Base-by-base conservation (phyloP, 2,329 filamentous ascomycete species). In the Lachnellula occidentalis region DNA sequence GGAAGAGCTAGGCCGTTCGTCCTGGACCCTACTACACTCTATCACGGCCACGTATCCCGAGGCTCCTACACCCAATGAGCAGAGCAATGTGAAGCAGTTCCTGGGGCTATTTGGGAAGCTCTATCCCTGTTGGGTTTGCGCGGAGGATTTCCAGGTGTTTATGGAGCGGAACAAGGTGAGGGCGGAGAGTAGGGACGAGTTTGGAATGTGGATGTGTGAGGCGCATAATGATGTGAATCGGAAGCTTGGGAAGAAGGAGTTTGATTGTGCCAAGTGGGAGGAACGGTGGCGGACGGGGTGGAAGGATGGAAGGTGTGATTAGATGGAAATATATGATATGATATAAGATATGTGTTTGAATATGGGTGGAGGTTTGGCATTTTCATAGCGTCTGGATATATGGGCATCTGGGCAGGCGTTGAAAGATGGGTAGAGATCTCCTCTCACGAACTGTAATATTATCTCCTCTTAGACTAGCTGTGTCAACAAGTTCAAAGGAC, bases 111-210 rank as follows among this genome's bases (percentile, higher is more conserved):
- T 99, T 70, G 85, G 88, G 24, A 87, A 87, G 62, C 73, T 97
- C 19, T 99, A 99, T 68, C 94, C 94, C 4, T 99, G 94, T 76
- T 96, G 92, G 90, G 82, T 88, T 3, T 99, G 94, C 72, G 94
- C 92, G 34, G 87, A 92, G 57, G 92, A 97, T 69, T 96, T 99
- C 71, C 87, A 87, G 70, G 70, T 70, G 0, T 97, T 92, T 79
- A 86, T 97, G 76, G 78, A 76, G 58, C 79, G 80, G 60, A 72
- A 72, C 59, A 81, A 82, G 67, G 85, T 92, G 39, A 70, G 71
- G 58, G 74, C 81, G 8, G 75, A 72, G 39, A 81, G 78, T 60
- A 73, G 83, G 37, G 80, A 83, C 54, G 87, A 90, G 64, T 90
- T 94, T 70, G 89, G 88, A 22, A 76, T 76, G 57, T 95, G 90